Percentiles rank a stretch among this genome's conserved stretches.
Conservation (phyloP, 2,329 filamentous ascomycete genomes). For the Geoglossum cookeanum region DNA sequence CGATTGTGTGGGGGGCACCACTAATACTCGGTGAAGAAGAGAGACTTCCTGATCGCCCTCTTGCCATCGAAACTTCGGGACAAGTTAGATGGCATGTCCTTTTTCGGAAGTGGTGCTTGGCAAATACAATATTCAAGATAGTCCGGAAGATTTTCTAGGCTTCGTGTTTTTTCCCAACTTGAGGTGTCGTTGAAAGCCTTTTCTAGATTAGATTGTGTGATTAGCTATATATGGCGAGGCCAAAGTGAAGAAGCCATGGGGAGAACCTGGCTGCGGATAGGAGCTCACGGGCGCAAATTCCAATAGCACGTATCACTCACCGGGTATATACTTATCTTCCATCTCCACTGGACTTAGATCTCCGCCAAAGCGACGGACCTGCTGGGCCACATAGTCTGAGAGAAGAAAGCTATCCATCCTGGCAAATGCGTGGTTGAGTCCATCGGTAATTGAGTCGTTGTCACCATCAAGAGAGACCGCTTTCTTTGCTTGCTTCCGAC, state of each 20-base stretch:
- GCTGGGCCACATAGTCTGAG: slow-evolving; percentile 69
- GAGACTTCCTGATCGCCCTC: slow-evolving; percentile 37
- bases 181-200: slow-evolving; percentile 64
- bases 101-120: slow-evolving; percentile 16
- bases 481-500: slow-evolving; percentile 39
- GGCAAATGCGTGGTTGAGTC: slow-evolving; percentile 62
- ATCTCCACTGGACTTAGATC: slow-evolving; percentile 72
- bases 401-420: slow-evolving; percentile 68
- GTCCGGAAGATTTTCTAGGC: slow-evolving; percentile 50
- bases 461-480: slow-evolving; percentile 11
- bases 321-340: slow-evolving; percentile 61
- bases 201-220: slow-evolving; percentile 28
- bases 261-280: too few relatives aligned
- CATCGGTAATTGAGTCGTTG: slow-evolving; percentile 41
- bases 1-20: slow-evolving; percentile 52
- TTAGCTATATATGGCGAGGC: background rate
- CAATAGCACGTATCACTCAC: slow-evolving; percentile 26
- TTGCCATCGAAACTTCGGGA: background rate
- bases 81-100: background rate
- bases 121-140: slow-evolving; percentile 45
- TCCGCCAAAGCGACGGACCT: slow-evolving; percentile 56
- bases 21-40: slow-evolving; percentile 46
- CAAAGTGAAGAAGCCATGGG: too few relatives aligned
- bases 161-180: slow-evolving; percentile 46
- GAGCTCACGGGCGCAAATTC: too few relatives aligned